Conservation (phyloP, 2,329 filamentous ascomycete genomes). For the Diplodia corticola region DNA sequence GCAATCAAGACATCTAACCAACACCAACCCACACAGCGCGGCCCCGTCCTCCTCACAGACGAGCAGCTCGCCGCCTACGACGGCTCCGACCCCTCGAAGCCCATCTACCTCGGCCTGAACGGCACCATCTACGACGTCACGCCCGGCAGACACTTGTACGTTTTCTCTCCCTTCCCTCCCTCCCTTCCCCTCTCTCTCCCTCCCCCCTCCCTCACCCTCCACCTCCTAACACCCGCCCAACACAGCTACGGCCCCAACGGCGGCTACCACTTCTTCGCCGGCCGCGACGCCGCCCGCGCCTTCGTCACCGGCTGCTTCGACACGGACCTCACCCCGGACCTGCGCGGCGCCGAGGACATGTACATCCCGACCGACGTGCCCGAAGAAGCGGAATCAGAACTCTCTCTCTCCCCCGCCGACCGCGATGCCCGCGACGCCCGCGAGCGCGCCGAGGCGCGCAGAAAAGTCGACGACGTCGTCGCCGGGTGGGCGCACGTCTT, state of each 20-base stretch:
- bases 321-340: constrained; percentile 79
- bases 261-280: constrained; percentile 83
- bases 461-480: constrained; percentile 66
- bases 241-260: constrained; percentile 66
- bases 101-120: constrained; percentile 89
- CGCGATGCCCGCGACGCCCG: constrained; percentile 57
- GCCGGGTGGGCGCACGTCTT: constrained; percentile 86
- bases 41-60: constrained; percentile 71
- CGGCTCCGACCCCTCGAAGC: constrained; percentile 71
- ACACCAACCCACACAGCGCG: constrained; percentile 38
- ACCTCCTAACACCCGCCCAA: background rate
- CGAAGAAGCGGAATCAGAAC: constrained; percentile 22
- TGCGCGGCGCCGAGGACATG: constrained; percentile 85
- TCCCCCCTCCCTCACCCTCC: background rate
- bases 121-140: constrained; percentile 83
- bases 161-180: background rate
- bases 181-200: too few relatives aligned
- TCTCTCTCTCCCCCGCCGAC: constrained; percentile 30
- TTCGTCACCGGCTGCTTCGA: constrained; percentile 93
- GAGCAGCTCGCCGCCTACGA: constrained; percentile 73
- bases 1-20: too few relatives aligned
- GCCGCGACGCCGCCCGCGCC: constrained; percentile 79
- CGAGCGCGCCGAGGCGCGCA: constrained; percentile 65
- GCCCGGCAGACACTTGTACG: constrained; percentile 47
- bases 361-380: constrained; percentile 66